Evolutionary conservation across 2,329 filamentous ascomycete genomes (phyloP).

Genomic region (Fusarium cyanostomum): DNA sequence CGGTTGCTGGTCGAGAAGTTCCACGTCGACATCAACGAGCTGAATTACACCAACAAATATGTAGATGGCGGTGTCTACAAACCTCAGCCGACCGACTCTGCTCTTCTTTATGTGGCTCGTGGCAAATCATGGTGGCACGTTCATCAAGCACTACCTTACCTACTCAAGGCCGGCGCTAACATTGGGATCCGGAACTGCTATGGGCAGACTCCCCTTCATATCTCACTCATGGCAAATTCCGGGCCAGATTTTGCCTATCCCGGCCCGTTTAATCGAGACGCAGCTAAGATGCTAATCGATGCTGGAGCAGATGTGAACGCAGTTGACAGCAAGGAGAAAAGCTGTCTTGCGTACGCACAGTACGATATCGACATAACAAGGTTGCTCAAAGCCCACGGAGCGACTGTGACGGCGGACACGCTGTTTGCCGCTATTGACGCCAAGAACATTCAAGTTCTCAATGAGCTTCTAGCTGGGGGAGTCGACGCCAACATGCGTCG

Average conservation of each 20-base stretch:
- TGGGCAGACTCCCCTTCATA: constrained; percentile 31
- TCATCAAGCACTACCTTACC: constrained; percentile 35
- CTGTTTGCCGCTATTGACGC: constrained; percentile 31
- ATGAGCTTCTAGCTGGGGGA: constrained; percentile 25
- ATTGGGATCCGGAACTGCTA: constrained; percentile 11
- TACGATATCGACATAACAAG: constrained; percentile 12
- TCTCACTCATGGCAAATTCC: constrained; percentile 11
- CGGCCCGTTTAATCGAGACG: constrained; percentile 22
- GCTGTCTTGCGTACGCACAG: constrained; percentile 18
- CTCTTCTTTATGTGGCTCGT: constrained; percentile 18
- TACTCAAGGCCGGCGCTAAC: constrained; percentile 29
- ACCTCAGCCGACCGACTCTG: constrained; percentile 1
- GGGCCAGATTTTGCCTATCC: no score
- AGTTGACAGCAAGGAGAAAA: constrained; percentile 2
- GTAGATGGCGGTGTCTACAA: background rate
- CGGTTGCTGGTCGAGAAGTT: constrained; percentile 48
- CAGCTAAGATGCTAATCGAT: constrained; percentile 29
- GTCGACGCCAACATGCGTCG: constrained; percentile 21
- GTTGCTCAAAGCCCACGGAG: constrained; percentile 28
- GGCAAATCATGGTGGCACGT: constrained; percentile 38
- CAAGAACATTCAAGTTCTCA: constrained; percentile 2
- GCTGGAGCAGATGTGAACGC: constrained; percentile 39
- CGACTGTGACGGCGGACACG: constrained; percentile 8
- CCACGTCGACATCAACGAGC: constrained; percentile 45
- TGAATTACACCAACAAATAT: background rate